A percentile compares a stretch with the other conserved stretches of the same genome.
These are phyloP conservation scores for Cyberlindnera euphorbiiphila DNA, from an alignment of 805 yeast species.

Conservation along the genomic window DNA sequence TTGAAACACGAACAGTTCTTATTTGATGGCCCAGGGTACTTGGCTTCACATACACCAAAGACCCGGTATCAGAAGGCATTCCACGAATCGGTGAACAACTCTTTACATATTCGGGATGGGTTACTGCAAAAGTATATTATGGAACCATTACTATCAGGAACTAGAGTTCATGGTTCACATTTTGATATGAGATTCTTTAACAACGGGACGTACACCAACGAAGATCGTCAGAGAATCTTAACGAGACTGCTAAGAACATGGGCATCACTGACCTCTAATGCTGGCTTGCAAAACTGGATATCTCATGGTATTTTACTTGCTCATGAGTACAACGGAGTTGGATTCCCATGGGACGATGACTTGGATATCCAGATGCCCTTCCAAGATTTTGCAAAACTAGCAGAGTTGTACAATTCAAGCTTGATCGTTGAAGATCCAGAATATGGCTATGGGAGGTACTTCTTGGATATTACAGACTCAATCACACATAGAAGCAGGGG, in stretches of 20 bases:
- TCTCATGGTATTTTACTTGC: constrained; percentile 57
- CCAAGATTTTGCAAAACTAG: constrained; percentile 38
- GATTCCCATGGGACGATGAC: constrained; percentile 60
- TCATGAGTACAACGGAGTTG: constrained; percentile 54
- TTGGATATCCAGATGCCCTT: constrained; percentile 54
- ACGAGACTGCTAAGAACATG: constrained; percentile 46
- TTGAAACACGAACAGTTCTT: constrained; percentile 16
- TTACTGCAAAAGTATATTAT: constrained; percentile 36
- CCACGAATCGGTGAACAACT: constrained; percentile 28
- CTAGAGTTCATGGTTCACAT: constrained; percentile 31
- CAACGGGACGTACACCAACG: constrained; percentile 38
- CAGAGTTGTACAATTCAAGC: constrained; percentile 43
- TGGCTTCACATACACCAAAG: constrained; percentile 4
- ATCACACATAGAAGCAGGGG: constrained; percentile 54
- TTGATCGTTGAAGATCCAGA: constrained; percentile 39
- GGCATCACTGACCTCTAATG: constrained; percentile 39
- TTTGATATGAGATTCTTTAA: constrained; percentile 58
- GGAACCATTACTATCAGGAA: constrained; percentile 19
- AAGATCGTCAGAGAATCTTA: constrained; percentile 36
- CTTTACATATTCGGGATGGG: constrained; percentile 25
- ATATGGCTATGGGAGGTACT: constrained; percentile 48
- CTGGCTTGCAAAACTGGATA: constrained; percentile 49
- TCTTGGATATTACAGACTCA: constrained; percentile 39
- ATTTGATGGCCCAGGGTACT: constrained; percentile 19
- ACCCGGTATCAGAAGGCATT: constrained; percentile 18